A percentile compares a stretch with the other conserved stretches of the same genome.
Evolutionary conservation across 1,284 basidiomycete genomes (phyloP).

Genomic region (Ganoderma multipileum): DNA sequence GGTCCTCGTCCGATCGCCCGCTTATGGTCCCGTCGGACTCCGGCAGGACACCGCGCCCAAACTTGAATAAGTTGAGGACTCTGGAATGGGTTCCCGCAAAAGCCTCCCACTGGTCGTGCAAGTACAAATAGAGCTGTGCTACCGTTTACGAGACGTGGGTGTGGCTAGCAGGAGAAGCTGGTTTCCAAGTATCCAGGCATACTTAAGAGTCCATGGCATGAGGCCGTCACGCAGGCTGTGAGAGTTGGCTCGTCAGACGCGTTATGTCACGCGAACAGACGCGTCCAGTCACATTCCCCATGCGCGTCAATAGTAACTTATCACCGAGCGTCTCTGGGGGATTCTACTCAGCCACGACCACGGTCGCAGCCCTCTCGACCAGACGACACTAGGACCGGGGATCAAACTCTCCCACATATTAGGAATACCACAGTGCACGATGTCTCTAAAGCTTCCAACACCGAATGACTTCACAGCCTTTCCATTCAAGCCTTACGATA

Average conservation of each 20-base stretch:
- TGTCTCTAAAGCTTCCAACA: constrained; percentile 60
- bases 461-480: constrained; percentile 77
- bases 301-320: background rate
- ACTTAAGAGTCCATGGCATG: no score
- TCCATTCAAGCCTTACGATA: constrained; percentile 87
- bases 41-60: no score
- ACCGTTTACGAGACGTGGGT: no score
- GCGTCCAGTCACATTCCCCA: background rate
- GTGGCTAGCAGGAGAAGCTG: no score
- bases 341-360: background rate
- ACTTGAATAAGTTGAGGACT: no score
- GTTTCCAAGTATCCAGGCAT: no score
- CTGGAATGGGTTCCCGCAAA: no score
- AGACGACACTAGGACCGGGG: no score
- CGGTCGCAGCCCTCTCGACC: background rate
- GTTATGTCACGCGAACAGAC: background rate
- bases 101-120: no score
- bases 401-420: background rate
- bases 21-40: no score
- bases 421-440: constrained; percentile 7
- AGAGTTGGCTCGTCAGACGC: background rate
- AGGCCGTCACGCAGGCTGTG: background rate
- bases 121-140: no score
- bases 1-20: no score
- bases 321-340: background rate